Evolutionary conservation across 495 filamentous ascomycete species (phyloP).

Genomic region (Aspergillus steynii): DNA sequence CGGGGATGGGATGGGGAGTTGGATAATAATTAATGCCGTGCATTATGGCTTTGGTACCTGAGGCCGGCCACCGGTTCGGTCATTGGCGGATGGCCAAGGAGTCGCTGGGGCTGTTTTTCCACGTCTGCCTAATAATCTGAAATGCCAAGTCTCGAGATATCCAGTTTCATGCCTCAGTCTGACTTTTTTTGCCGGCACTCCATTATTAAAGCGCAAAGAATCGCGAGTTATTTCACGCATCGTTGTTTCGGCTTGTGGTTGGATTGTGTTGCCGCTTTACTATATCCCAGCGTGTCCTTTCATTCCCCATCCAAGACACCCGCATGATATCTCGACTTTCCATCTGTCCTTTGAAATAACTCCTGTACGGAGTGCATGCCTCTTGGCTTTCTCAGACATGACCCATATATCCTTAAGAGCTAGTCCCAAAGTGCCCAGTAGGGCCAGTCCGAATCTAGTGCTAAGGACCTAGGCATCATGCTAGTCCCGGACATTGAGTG

Average conservation of each 20-base stretch:
- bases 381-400: neutral
- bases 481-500: neutral
- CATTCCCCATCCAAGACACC: neutral
- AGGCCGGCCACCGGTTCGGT: constrained; percentile 7
- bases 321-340: neutral
- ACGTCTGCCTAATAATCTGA: neutral
- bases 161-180: neutral
- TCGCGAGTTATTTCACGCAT: neutral
- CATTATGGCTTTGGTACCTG: constrained; percentile 17
- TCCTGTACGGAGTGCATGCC: neutral
- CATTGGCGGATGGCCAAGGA: neutral
- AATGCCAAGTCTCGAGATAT: neutral
- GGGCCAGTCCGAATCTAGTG: neutral
- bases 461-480: neutral
- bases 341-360: neutral
- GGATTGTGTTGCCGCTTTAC: neutral
- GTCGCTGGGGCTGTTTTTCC: neutral
- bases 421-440: neutral
- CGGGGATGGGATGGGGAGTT: constrained; percentile 4
- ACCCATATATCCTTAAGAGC: neutral
- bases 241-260: neutral
- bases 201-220: neutral
- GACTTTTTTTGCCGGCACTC: neutral
- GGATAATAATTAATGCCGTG: constrained; percentile 14
- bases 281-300: neutral